Evolutionary conservation across 2,329 filamentous ascomycete species (phyloP), one percentile per base, ranked within the genome.

Genomic region (Pseudogymnoascus sp.): DNA sequence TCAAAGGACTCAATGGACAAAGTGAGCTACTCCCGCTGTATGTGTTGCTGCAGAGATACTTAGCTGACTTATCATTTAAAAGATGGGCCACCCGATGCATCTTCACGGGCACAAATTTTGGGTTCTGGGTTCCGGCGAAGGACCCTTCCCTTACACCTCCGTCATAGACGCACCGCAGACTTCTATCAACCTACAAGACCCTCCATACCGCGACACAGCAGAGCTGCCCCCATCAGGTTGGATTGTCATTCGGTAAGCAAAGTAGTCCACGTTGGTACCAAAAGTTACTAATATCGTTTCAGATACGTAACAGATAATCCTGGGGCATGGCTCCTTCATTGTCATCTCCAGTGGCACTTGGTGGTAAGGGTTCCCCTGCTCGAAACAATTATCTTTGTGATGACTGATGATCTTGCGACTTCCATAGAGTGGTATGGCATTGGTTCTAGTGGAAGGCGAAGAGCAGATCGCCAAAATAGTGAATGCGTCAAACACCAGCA

Each of bases 81-180:
- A 37, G 34, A 37, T 37, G 34, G 34, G 34, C 3, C 68, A 70
- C 18, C 68, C 69, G 0, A 70, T 78, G 66, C 78, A 80, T 67
- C 69, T 80, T 12, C 78, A 80, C 68, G 78, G 78, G 4, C 78
- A 80, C 65, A 74, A 79, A 60, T 79, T 79, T 68, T 76, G 73
- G 64, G 67, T 79, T 10, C 64, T 80, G 8, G 71, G 19, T 63
- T 80, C 64, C 78, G 79, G 1, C 60, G 67, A 2, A 77, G 78
- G 2, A 59, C 10, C 10, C 12, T 34, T 34, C 33, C 33, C 33
- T 13, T 34, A 34, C 33, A n/a, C 33, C 33, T 34, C 33, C 12
- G 33, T 34, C 33, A 77, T 65, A 74, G 75, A 33, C 71, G 67
- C 13, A 73, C 78, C 41, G 64, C 23, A 8, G 15, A 66, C 28